Evolutionary conservation across 2,329 filamentous ascomycete species (phyloP), one percentile per base, ranked within the genome.

Genomic region (Trichoderma semiorbis): DNA sequence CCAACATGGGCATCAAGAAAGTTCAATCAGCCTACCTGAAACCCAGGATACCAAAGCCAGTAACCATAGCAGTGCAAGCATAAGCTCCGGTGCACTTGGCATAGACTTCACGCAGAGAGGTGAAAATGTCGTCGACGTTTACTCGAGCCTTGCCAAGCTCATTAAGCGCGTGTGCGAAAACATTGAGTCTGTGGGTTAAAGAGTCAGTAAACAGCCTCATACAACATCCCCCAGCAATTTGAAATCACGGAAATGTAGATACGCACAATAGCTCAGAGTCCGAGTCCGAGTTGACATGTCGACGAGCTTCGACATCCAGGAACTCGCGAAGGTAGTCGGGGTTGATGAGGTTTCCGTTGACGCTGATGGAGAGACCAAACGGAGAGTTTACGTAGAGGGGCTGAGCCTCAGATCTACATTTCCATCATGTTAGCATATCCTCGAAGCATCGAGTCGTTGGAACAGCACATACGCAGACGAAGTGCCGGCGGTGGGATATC

Each of bases 281-380:
- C 72, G 91, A 94, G 78, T 97, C 93, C 32, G 94, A 95, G 82
- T 97, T 97, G 85, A 96, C 92, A 80, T 97, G 94, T 75, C 93
- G 88, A 79, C 93, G 93, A 8, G 92, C 93, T 75, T 93, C 92
- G 74, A 90, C 84, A 77, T 97, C 93, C 63, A 97, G 85, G 78
- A 90, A 93, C 73, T 85, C 82, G 79, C 88, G 89, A 62, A 97
- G 85, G 67, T 92, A 90, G 2, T 86, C 86, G 6, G 91, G 89
- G 78, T 97, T 88, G 84, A 97, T 93, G 61, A 97, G 85, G 82
- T 97, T 97, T 73, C 95, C 94, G 78, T 97, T 97, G 83, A 96
- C 91, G 26, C 91, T 88, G 79, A 96, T 88, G 78, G 88, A 92
- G 76, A 97, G 92, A 62, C 94, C 94, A 79, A 94, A 96, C 1